phyloP scores from a whole-genome alignment of 2,329 filamentous ascomycete genomes.

The Monosporascus sp. region DNA sequence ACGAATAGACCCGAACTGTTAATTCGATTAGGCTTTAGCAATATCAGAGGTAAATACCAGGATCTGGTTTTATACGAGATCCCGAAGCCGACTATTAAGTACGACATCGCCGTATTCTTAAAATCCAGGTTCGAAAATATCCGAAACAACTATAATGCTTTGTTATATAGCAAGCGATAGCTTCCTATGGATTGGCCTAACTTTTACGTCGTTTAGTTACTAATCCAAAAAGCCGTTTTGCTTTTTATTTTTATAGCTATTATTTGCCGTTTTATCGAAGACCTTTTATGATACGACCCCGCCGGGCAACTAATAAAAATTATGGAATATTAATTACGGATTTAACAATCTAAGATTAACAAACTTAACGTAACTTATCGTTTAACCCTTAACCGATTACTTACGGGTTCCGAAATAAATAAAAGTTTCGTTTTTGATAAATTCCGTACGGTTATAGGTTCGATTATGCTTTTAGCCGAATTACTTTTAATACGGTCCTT shows the following conservation, averaged over 20 bases:
- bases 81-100: conserved; percentile 19
- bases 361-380: conserved; percentile 12
- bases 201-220: conserved; percentile 1
- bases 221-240: conserved; percentile 16
- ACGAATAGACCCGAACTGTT: conserved; percentile 38
- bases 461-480: conserved; percentile 23
- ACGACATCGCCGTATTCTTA: conserved; percentile 33
- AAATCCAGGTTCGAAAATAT: conserved; percentile 25
- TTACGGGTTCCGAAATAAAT: conserved; percentile 10
- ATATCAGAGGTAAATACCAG: conserved; percentile 22
- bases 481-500: conserved; percentile 1
- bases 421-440: conserved; percentile 11
- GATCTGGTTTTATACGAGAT: conserved; percentile 33
- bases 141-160: conserved; percentile 16
- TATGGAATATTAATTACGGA: neutral
- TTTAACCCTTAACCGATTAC: conserved; percentile 2
- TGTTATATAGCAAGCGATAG: conserved; percentile 1
- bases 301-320: conserved; percentile 1
- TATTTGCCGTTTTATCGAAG: conserved; percentile 20
- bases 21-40: conserved; percentile 30
- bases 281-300: conserved; percentile 1
- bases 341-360: conserved; percentile 2
- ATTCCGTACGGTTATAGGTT: conserved; percentile 26
- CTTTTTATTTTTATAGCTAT: conserved; percentile 27
- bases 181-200: conserved; percentile 26